Evolutionary conservation across 306 rosid species (phyloP).

Genomic region (Dalbergia oliveri): DNA sequence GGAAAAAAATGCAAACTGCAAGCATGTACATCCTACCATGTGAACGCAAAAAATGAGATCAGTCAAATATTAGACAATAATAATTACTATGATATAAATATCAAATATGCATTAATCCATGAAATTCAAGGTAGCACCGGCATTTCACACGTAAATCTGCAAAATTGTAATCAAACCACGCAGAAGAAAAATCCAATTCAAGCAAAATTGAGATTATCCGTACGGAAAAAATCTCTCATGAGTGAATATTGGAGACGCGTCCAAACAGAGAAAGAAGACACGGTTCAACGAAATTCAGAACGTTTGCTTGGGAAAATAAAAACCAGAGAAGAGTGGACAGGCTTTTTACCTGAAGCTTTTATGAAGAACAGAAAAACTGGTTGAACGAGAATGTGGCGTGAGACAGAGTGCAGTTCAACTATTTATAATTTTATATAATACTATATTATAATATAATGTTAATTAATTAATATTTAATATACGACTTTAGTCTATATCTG

Average conservation of each 20-base stretch:
- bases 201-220: constrained; percentile 15
- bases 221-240: background rate
- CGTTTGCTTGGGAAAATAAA: background rate
- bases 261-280: background rate
- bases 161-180: background rate
- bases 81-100: background rate
- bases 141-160: background rate
- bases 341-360: constrained; percentile 36
- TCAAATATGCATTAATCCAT: background rate
- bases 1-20: background rate
- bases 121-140: constrained; percentile 17
- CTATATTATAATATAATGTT: no score
- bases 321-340: background rate
- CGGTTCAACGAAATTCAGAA: background rate
- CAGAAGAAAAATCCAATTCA: background rate
- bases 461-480: no score
- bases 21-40: background rate
- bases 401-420: background rate
- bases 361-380: constrained; percentile 42
- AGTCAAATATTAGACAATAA: background rate
- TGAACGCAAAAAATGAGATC: constrained; percentile 3
- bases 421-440: background rate
- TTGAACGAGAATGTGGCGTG: constrained; percentile 9
- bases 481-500: no score
- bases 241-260: background rate